Evolutionary conservation across 768 basidiomycete species (phyloP).

Genomic region (Tulasnella sp.): DNA sequence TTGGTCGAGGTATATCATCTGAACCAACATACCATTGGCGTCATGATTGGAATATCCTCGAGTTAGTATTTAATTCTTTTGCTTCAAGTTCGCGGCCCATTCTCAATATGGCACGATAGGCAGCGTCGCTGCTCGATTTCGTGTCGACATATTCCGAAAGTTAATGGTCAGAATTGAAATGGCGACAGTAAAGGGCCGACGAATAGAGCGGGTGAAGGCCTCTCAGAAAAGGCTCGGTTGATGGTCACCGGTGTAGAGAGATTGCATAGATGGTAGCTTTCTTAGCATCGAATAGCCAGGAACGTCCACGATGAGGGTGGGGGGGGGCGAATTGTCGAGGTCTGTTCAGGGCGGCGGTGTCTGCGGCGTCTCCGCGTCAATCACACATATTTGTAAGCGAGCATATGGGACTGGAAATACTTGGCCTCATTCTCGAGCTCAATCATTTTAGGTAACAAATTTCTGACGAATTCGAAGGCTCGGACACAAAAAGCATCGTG

Average conservation of each 20-base stretch:
- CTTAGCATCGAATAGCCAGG: constrained; percentile 25
- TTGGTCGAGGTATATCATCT: neutral
- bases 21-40: neutral
- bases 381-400: too few species aligned
- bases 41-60: neutral
- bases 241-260: neutral
- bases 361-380: too few species aligned
- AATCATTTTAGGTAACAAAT: too few species aligned
- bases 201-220: neutral
- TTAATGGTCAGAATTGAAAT: neutral
- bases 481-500: too few species aligned
- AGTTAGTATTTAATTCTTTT: neutral
- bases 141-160: neutral
- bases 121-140: neutral
- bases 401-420: too few species aligned
- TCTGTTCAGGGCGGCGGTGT: too few species aligned
- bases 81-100: neutral
- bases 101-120: too few species aligned
- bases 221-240: neutral
- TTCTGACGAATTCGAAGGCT: too few species aligned
- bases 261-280: neutral
- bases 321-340: too few species aligned
- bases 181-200: too few species aligned
- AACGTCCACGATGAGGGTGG: too few species aligned
- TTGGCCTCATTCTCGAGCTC: too few species aligned